A percentile compares a stretch with the other conserved stretches of the same genome.
These are phyloP conservation scores for Salvia splendens DNA, from an alignment of 257 asterid species.

Conservation along the genomic window DNA sequence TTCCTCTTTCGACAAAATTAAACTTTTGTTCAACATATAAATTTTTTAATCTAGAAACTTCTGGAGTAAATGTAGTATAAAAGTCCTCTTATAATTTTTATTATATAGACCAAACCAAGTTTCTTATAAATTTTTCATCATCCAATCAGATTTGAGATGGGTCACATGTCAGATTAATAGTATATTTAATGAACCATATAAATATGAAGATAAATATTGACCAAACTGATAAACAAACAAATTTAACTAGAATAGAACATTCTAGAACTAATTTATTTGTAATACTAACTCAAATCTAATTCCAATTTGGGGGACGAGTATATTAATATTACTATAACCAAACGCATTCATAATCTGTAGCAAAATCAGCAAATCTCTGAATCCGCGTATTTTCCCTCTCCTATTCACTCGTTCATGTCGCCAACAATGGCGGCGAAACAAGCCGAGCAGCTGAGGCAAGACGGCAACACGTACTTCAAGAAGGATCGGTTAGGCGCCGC, in stretches of 20 bases:
- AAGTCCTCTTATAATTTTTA: no score
- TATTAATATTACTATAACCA: neutral
- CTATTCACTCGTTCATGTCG: slow-evolving; percentile 43
- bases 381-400: slow-evolving; percentile 6
- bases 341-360: neutral
- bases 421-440: slow-evolving; percentile 55
- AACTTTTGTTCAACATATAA: no score
- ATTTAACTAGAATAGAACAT: neutral
- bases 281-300: no score
- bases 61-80: no score
- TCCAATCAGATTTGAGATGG: no score
- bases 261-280: neutral
- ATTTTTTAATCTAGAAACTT: no score
- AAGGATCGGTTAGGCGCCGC: slow-evolving; percentile 80
- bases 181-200: neutral
- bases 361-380: slow-evolving; percentile 28
- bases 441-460: slow-evolving; percentile 76
- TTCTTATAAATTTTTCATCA: no score
- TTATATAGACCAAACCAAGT: no score
- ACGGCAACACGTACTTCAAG: slow-evolving; percentile 71
- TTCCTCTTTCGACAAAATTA: no score
- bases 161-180: neutral
- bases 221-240: neutral
- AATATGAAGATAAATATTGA: neutral
- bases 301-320: neutral